Evolutionary conservation across 73 alveolate species (phyloP).

Genomic region (Symbiodinium pilosum): DNA sequence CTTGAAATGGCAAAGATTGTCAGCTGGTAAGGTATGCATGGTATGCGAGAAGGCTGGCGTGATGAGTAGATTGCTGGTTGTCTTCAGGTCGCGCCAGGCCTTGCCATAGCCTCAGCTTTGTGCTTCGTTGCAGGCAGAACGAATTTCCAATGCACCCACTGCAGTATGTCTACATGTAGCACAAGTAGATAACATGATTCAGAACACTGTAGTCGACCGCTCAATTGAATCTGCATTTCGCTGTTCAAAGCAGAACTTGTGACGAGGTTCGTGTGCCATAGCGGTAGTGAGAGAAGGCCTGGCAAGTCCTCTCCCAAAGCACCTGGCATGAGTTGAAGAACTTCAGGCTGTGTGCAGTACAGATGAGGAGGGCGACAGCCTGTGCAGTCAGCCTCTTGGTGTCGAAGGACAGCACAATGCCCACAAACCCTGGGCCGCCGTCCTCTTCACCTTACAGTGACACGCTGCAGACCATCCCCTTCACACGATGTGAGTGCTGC

Average conservation of each 20-base stretch:
- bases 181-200: not conserved
- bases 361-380: not conserved
- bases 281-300: slow-evolving; percentile 74
- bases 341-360: not conserved
- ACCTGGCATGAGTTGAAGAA: not conserved
- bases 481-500: too few relatives aligned
- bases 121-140: not conserved
- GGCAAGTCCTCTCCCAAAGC: slow-evolving; percentile 76
- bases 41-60: not conserved
- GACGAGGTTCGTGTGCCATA: slow-evolving; percentile 19
- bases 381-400: slow-evolving; percentile 38
- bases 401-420: slow-evolving; percentile 65
- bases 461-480: too few relatives aligned
- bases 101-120: slow-evolving; percentile 5
- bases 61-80: too few relatives aligned
- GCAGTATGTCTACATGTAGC: not conserved
- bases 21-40: too few relatives aligned
- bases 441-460: slow-evolving; percentile 83
- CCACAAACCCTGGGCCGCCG: slow-evolving; percentile 51
- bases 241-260: too few relatives aligned
- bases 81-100: not conserved
- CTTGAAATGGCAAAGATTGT: too few relatives aligned
- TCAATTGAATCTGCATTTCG: too few relatives aligned
- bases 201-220: too few relatives aligned
- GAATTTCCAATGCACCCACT: not conserved